Evolutionary conservation across 2,329 filamentous ascomycete species (phyloP), one percentile per base, ranked within the genome.

Genomic region (Lojkania enalia): DNA sequence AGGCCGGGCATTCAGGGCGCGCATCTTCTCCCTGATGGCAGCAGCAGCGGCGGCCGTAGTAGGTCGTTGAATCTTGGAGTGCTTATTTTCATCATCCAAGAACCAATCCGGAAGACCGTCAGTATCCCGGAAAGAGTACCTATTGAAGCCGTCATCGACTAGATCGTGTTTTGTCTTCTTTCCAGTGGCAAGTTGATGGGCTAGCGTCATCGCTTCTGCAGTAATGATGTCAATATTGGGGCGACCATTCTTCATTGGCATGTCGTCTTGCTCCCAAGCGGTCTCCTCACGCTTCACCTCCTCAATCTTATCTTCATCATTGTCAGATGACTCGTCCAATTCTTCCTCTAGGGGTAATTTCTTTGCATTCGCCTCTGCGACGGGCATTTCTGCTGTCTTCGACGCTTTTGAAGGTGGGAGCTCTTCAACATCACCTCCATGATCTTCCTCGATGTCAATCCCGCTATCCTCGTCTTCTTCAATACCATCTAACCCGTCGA

Each of bases 101-200:
- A 99, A 99, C 95, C 95, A 99, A 39, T 97, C 92, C 0, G 94
- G 94, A 1, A 99, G 80, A 2, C 92, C 91, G 55, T 97, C 92
- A 3, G 84, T 80, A 66, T 97, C 92, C 39, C 91, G 89, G 76
- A 96, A 91, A 2, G 90, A 83, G 66, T 87, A 88, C 69, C 90
- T 94, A 77, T 96, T 96, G 80, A 94, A 99, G 30, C 85, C 86
- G 50, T 97, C 92, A 63, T 99, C 95, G 35, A 92, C 75, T 4
- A 96, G 75, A 57, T 96, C 89, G 43, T 86, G 72, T 35, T 82
- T 86, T 0, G 85, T 87, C 70, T 86, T 91, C 66, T 92, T 81
- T 33, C 92, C 92, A 0, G 87, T 90, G 3, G 91, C 94, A 47
- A 99, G 85, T 64, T 90, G 83, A 55, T 97, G 94, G 0, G 94